A percentile compares a stretch with the other conserved stretches of the same genome.
These are phyloP conservation scores for Trichoderma orchidacearum DNA, from an alignment of 495 filamentous ascomycete genomes.

Conservation along the genomic window DNA sequence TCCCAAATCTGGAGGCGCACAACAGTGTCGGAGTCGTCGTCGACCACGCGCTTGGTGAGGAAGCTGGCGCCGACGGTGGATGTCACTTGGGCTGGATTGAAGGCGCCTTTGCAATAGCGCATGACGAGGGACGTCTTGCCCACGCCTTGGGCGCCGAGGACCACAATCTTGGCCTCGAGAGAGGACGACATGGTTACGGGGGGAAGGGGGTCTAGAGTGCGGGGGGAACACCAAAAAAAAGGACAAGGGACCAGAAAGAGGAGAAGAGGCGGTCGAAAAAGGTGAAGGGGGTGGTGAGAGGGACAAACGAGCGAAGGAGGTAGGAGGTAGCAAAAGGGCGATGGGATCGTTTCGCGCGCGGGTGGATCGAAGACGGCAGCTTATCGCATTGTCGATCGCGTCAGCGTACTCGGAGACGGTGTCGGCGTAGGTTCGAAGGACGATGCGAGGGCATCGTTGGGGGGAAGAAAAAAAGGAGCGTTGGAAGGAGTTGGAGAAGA, in stretches of 20 bases:
- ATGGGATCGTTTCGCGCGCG: neutral
- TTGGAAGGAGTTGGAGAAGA: neutral
- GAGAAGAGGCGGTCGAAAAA: constrained; percentile 12
- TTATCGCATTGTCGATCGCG: neutral
- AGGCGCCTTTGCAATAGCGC: constrained; percentile 71
- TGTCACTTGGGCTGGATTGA: constrained; percentile 51
- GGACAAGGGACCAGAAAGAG: constrained; percentile 21
- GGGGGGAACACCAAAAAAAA: constrained; percentile 1
- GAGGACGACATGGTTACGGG: constrained; percentile 52
- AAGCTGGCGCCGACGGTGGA: constrained; percentile 91
- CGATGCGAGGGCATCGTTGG: neutral
- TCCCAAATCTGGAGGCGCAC: constrained; percentile 89
- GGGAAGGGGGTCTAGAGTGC: constrained; percentile 5
- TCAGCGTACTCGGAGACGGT: neutral
- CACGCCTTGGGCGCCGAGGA: constrained; percentile 82
- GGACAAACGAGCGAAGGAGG: neutral
- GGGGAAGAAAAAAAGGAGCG: neutral
- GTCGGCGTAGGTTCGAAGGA: neutral
- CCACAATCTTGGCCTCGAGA: constrained; percentile 86
- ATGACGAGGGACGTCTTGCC: constrained; percentile 90
- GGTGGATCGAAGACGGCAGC: neutral
- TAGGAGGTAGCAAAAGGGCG: neutral
- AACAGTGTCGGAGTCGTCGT: constrained; percentile 63
- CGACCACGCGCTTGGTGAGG: constrained; percentile 81
- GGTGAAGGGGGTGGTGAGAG: neutral